Evolutionary conservation across 2,329 filamentous ascomycete genomes (phyloP), one percentile per base, ranked within the genome.

Genomic region (Hypoxylon sp.): DNA sequence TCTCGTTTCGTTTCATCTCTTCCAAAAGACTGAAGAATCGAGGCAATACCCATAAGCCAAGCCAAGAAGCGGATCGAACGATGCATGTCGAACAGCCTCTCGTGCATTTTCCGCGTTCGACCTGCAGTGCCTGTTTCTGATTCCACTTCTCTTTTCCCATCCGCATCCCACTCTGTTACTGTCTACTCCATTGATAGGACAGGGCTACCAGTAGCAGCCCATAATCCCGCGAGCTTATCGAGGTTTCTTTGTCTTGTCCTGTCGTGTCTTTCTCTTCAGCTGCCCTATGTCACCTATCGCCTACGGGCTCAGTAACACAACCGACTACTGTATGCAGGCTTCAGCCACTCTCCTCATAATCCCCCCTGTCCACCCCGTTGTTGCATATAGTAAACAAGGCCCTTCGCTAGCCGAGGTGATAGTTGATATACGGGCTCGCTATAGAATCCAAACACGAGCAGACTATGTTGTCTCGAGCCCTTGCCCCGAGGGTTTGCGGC

Each of bases 321-420:
- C 43, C 34, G 52, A 57, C 44, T 37, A 48, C 53, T 39, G 53
- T 63, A 57, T 64, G 59, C 56, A 59, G 15, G 55, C 8, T 67
- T 63, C 59, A 69, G 64, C 67, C 64, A 67, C 60, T 67, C 52
- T 60, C 37, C 39, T 65, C 59, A 54, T 65, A 62, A 56, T 62
- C 63, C 59, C 56, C 46, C 54, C 56, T 39, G 34, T 48, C 28
- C 50, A 39, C 47, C 39, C 37, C 32, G 10, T 47, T 39, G 47
- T 41, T 60, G 59, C 62, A 65, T 56, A 62, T 52, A 26, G 55
- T 56, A 61, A 46, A 55, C 32, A 41, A 58, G 47, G 53, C 41
- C 59, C 64, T 60, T 65, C 32, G 30, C 59, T 69, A 63, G 49
- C 62, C 64, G 61, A 67, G 61, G 53, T 57, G 62, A 62, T 17